Percentiles rank a stretch among this genome's conserved stretches.
phyloP scores from a whole-genome alignment of 345 rosid species.

The Aethionema arabicum region DNA sequence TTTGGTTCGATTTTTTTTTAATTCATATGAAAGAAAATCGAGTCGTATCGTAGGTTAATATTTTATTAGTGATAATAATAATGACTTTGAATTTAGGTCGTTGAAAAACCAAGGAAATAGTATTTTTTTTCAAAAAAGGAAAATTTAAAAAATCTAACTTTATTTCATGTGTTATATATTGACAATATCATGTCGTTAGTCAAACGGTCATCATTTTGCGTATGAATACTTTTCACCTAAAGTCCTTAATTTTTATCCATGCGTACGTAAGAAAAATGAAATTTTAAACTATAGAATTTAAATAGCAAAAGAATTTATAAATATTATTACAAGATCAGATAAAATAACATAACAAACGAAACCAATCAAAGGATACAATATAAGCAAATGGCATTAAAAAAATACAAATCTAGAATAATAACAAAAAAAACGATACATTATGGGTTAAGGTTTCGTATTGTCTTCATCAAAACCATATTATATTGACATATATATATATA shows the following conservation, averaged over 20 bases:
- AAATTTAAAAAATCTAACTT: constrained; percentile 32
- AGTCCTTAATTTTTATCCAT: constrained; percentile 27
- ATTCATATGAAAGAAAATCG: too few species aligned
- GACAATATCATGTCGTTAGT: constrained; percentile 28
- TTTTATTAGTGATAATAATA: constrained; percentile 30
- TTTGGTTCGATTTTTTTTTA: too few species aligned
- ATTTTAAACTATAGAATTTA: background rate
- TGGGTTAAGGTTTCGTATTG: too few species aligned
- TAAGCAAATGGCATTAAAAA: too few species aligned
- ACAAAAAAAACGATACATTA: too few species aligned
- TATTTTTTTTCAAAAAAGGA: constrained; percentile 29
- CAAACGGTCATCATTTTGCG: constrained; percentile 36
- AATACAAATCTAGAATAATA: too few species aligned
- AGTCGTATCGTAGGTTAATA: constrained; percentile 13
- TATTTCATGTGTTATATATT: constrained; percentile 27
- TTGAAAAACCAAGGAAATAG: constrained; percentile 20
- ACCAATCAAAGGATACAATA: too few species aligned
- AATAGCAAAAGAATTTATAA: background rate
- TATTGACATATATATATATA: too few species aligned
- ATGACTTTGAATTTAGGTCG: constrained; percentile 33
- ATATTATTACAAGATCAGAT: too few species aligned
- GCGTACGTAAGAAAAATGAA: constrained; percentile 30
- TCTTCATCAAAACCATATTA: too few species aligned
- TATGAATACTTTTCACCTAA: constrained; percentile 31
- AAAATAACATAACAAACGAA: too few species aligned